Evolutionary conservation across 2,329 filamentous ascomycete species (phyloP).

Genomic region (Coleophoma eucalyptorum): DNA sequence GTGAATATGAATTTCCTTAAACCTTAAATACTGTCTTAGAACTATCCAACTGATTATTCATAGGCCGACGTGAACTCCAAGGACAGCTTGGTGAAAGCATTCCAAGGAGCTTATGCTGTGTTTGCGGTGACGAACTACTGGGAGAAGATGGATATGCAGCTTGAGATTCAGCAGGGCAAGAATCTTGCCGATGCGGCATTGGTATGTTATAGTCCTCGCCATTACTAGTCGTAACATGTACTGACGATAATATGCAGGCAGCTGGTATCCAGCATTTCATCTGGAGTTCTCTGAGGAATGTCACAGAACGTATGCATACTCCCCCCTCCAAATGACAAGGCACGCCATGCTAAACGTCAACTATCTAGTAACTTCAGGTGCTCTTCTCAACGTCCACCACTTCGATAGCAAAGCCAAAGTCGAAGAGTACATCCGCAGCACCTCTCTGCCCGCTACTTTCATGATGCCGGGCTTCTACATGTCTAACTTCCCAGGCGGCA

Average conservation of each 20-base stretch:
- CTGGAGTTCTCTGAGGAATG: conserved; percentile 35
- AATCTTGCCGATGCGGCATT: conserved; percentile 32
- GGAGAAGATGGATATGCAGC: conserved; percentile 28
- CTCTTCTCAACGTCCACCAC: conserved; percentile 30
- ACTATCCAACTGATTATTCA: not conserved
- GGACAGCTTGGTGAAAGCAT: conserved; percentile 32
- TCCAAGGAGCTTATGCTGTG: conserved; percentile 8
- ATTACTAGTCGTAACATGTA: conserved; percentile 1
- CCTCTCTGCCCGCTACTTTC: conserved; percentile 38
- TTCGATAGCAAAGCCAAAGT: conserved; percentile 28
- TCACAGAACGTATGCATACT: conserved; percentile 25
- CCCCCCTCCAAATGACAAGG: not conserved
- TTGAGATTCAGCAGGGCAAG: conserved; percentile 29
- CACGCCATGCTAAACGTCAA: not conserved
- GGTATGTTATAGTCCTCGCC: conserved; percentile 10
- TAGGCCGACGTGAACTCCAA: conserved; percentile 36
- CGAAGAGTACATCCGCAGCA: conserved; percentile 23
- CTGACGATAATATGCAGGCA: conserved; percentile 15
- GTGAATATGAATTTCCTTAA: conserved; percentile 4
- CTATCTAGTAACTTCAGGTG: conserved; percentile 28
- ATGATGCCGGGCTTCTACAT: conserved; percentile 42
- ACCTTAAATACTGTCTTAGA: not conserved
- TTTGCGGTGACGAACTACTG: conserved; percentile 11
- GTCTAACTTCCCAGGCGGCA: conserved; percentile 32
- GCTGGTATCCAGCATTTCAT: conserved; percentile 36